A percentile compares a stretch with the other conserved stretches of the same genome.
Evolutionary conservation across 2,329 filamentous ascomycete species (phyloP).

Genomic region (Colletotrichum orchidophilum): DNA sequence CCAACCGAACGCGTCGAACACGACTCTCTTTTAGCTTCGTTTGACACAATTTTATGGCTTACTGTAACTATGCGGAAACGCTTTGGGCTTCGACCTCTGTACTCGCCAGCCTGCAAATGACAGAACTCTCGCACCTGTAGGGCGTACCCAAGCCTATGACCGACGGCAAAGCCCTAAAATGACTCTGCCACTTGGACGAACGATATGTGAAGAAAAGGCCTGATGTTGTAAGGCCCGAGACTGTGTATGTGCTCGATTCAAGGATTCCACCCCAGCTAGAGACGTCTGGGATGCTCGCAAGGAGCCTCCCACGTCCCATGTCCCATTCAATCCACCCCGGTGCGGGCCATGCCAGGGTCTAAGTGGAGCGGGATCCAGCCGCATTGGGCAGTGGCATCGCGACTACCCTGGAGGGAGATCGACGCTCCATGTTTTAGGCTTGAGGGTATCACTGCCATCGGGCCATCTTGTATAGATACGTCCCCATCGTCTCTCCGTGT

Average conservation of each 20-base stretch:
- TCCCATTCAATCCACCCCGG: not conserved
- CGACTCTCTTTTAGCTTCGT: not conserved
- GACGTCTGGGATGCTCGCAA: conserved; percentile 26
- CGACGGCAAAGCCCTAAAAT: not conserved
- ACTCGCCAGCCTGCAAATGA: not conserved
- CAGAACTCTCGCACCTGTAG: not conserved
- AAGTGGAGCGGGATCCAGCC: conserved; percentile 3
- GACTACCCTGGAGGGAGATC: not conserved
- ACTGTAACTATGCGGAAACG: not conserved
- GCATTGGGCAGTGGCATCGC: not conserved
- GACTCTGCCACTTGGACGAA: not conserved
- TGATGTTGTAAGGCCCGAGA: not conserved
- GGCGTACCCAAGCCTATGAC: not conserved
- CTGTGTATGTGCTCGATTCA: not conserved
- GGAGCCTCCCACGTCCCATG: not conserved
- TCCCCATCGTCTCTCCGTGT: not conserved
- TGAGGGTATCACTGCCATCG: not conserved
- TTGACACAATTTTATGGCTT: not conserved
- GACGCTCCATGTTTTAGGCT: conserved; percentile 20
- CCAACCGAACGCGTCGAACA: not conserved
- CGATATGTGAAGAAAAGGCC: not conserved
- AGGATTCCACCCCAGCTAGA: not conserved
- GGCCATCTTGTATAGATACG: conserved; percentile 9
- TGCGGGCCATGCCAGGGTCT: not conserved
- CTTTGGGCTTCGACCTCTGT: not conserved